Conservation (phyloP, 2,329 filamentous ascomycete species). For the Trematosphaeria pertusa region DNA sequence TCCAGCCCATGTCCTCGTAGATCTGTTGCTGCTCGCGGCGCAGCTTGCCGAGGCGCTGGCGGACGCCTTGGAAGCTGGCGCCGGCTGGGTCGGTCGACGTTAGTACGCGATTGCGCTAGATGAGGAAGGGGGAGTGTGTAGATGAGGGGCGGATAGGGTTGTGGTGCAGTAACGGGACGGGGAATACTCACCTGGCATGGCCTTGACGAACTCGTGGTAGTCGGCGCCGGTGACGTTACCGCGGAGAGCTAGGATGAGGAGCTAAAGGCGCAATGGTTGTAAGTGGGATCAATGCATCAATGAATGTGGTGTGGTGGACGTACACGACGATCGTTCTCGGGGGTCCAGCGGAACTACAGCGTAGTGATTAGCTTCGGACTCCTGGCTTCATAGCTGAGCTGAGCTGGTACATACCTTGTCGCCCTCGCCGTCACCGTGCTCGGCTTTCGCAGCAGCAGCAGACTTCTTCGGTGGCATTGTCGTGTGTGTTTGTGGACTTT, state of each 20-base stretch:
- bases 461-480: conserved; percentile 8
- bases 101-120: conserved; percentile 16
- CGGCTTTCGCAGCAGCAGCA: not conserved
- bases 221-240: too few species aligned
- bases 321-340: conserved; percentile 24
- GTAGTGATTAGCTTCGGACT: not conserved
- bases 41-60: conserved; percentile 1
- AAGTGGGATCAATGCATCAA: conserved; percentile 18
- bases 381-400: not conserved
- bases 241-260: too few species aligned
- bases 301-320: conserved; percentile 29
- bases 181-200: not conserved
- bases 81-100: too few species aligned
- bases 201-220: not conserved
- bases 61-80: not conserved
- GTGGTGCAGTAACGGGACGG: too few species aligned
- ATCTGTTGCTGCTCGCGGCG: conserved; percentile 16
- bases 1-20: conserved; percentile 23
- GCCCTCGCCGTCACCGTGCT: not conserved
- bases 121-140: conserved; percentile 15
- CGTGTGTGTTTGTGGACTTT: not conserved
- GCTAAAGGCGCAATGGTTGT: not conserved
- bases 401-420: conserved; percentile 6
- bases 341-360: conserved; percentile 16
- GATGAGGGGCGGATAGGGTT: conserved; percentile 18